Conservation (phyloP, 768 basidiomycete genomes). For the Mrakia gelida region DNA sequence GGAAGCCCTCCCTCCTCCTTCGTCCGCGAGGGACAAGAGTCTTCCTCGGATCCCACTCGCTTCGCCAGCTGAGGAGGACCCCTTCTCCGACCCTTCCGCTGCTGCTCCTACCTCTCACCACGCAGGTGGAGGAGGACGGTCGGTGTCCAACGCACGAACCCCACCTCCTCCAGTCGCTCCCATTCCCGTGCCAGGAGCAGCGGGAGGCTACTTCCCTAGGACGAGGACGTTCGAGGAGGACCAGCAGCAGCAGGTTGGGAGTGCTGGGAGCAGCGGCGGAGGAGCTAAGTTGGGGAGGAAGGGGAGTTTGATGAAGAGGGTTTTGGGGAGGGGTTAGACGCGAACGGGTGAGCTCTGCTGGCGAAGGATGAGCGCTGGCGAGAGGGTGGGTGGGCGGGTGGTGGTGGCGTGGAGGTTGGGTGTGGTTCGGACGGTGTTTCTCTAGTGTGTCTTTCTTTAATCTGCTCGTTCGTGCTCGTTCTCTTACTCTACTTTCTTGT, state of each 20-base stretch:
- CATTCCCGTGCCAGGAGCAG: constrained; percentile 20
- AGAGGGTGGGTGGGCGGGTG: too few species aligned
- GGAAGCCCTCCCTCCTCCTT: neutral
- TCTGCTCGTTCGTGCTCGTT: too few species aligned
- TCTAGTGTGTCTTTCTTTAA: too few species aligned
- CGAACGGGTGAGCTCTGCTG: too few species aligned
- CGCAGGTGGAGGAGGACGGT: too few species aligned
- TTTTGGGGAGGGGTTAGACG: constrained; percentile 21
- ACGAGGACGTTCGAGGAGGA: neutral
- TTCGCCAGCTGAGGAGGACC: neutral
- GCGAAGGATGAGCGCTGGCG: too few species aligned
- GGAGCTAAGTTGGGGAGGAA: constrained; percentile 25
- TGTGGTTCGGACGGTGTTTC: too few species aligned
- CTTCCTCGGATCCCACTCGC: constrained; percentile 20
- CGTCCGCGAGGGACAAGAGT: constrained; percentile 12
- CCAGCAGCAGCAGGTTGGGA: neutral
- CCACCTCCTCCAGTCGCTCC: constrained; percentile 23
- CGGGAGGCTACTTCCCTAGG: constrained; percentile 12
- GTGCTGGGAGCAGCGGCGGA: neutral
- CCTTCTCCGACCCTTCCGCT: constrained; percentile 16
- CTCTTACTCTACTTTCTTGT: too few species aligned
- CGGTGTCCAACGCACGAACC: neutral
- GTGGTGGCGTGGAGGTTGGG: too few species aligned
- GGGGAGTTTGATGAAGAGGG: constrained; percentile 31
- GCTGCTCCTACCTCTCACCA: neutral